Base-by-base conservation (phyloP, 2,329 filamentous ascomycete species). In the Orbilia blumenaviensis region DNA sequence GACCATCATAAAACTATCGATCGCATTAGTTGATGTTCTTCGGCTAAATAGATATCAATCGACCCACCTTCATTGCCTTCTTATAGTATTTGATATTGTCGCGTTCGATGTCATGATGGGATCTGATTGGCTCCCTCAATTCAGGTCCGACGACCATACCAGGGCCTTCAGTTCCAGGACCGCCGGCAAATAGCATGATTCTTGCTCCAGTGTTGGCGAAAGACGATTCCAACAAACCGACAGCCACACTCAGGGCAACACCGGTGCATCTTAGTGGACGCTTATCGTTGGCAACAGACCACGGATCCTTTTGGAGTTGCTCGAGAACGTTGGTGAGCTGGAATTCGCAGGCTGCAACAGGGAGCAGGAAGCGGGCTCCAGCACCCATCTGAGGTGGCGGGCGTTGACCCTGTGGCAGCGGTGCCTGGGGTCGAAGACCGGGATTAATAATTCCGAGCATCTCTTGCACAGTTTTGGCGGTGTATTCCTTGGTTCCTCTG, bases 11-110 rank as follows among this genome's bases (percentile, higher is more conserved):
- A 83, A 97, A 98, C 90, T 69, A 66, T n/a, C 32, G 6, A 8
- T 21, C 36, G 23, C 5, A 76, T 85, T 72, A 84, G 82, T 29
- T 62, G 7, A 3, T 23, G 9, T 29, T n/a, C 12, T 14, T 44
- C 41, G 27, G 27, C 36, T 36, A n/a, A 21, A n/a, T 21, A 10
- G 9, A 21, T 18, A 36, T 14, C 48, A n/a, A 14, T 18, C 23
- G 38, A n/a, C 54, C 34, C 83, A 93, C 91, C 89, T 98, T 99
- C 60, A 97, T 84, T 21, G 95, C 95, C 85, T 99, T 99, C 87
- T 99, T 99, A 85, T 96, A 98, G 85, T 98, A 97, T 84, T 99
- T 99, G 85, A 97, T 96, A 83, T 97, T 97, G 84, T 99, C 95
- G 71, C 94, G 90, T 82, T 99, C 95, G 83, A 99, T 99, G 81